Evolutionary conservation across 2,329 filamentous ascomycete species (phyloP).

Genomic region (Colletotrichum spaethianum): DNA sequence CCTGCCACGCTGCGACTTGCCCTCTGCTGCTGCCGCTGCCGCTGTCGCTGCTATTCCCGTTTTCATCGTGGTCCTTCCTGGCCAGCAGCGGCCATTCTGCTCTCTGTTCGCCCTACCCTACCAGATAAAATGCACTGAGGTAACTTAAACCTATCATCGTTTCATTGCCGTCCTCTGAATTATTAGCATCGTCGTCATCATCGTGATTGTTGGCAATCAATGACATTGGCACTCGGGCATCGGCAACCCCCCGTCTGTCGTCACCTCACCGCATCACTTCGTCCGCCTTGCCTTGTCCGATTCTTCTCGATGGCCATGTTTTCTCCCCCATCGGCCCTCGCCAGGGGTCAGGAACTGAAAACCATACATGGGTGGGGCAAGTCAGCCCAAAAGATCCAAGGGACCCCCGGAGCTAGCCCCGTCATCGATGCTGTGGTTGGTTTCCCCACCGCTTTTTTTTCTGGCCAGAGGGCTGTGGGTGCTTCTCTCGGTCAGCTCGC

Average conservation of each 20-base stretch:
- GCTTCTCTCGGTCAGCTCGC: background rate
- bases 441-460: background rate
- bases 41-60: background rate
- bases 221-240: background rate
- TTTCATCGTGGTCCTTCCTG: background rate
- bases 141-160: background rate
- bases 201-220: background rate
- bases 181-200: background rate
- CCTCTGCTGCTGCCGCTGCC: background rate
- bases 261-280: conserved; percentile 9
- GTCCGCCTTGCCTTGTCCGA: conserved; percentile 12
- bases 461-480: background rate
- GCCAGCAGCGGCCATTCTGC: background rate
- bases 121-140: background rate
- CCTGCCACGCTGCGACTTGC: background rate
- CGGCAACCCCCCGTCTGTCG: background rate
- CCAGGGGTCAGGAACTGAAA: background rate
- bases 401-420: conserved; percentile 35
- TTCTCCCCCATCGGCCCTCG: conserved; percentile 1
- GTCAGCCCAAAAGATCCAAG: background rate
- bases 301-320: conserved; percentile 25
- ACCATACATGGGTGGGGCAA: background rate
- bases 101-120: background rate
- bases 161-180: background rate
- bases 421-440: conserved; percentile 31